Base-by-base conservation (phyloP, 139 green algal species). In the Chlamydomonas applanata region DNA sequence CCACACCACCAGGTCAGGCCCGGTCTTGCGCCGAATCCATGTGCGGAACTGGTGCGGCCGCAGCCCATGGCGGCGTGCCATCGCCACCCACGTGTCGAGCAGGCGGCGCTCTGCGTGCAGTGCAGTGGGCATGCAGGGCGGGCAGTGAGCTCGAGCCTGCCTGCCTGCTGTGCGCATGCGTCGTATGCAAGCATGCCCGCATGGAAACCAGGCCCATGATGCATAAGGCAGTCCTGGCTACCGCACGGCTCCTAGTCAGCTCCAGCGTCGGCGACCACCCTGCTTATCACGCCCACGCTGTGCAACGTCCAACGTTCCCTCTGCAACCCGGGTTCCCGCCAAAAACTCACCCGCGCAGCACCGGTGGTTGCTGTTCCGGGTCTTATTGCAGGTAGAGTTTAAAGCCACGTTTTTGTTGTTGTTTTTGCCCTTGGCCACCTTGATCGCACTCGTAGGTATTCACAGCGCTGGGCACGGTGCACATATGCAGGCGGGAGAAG, bases 1-100 rank as follows among this genome's bases (percentile, higher is more conserved):
- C 73, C 86, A 83, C 36, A 93, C 78, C 16, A 70, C 73, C 0
- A 93, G 61, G 30, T 83, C 36, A 0, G 68, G 30, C 33, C 89
- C 89, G 25, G 84, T 72, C 82, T 93, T 93, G 66, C 89, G 85
- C 63, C 89, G 79, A 9, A 93, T 83, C 89, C 89, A 93, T 44
- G 69, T 45, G 1, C 81, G 74, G 19, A 90, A 33, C 53, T 83
- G 76, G 53, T 89, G 82, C 0, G 71, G 52, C 0, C 73, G 79
- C 25, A 90, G 71, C 45, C 86, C 86, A 56, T 90, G 85, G 25
- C 68, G 75, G 24, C 78, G 71, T 1, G 89, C 89, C 52, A 81
- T 73, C 3, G 11, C 24, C 9, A 86, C 70, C 82, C 82, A 87
- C 7, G 33, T 45, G 25, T 69, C 65, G 0, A 87, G 72, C 32